Evolutionary conservation across 2,329 filamentous ascomycete species (phyloP).

Genomic region (Microcera coccophila): DNA sequence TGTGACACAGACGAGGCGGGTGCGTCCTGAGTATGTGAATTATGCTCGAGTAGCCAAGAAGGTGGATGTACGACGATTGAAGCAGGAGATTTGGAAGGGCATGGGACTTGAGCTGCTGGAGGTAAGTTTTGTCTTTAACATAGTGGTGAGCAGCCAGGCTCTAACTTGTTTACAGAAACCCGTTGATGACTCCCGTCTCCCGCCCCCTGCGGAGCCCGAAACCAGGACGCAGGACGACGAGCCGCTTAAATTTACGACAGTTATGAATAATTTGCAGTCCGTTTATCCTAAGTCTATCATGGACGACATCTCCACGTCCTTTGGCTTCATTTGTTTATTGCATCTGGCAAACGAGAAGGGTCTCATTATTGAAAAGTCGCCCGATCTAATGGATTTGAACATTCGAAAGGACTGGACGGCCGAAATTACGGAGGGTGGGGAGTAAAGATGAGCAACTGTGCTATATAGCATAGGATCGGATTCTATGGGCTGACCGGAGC

Average conservation of each 20-base stretch:
- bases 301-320: constrained; percentile 90
- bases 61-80: constrained; percentile 64
- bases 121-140: constrained; percentile 36
- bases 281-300: constrained; percentile 85
- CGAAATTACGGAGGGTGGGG: constrained; percentile 46
- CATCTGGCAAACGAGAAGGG: constrained; percentile 94
- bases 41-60: constrained; percentile 69
- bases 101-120: constrained; percentile 54
- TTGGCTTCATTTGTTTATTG: constrained; percentile 88
- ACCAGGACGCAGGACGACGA: constrained; percentile 31
- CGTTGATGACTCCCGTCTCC: constrained; percentile 13
- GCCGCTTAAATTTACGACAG: constrained; percentile 78
- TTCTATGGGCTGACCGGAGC: not conserved
- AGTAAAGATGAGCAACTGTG: constrained; percentile 19
- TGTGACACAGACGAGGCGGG: constrained; percentile 59
- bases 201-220: constrained; percentile 30
- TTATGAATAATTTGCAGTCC: constrained; percentile 83
- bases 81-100: constrained; percentile 67
- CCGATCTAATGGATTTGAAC: constrained; percentile 55
- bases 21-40: constrained; percentile 66
- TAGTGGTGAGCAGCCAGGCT: not conserved
- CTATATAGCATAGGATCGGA: not conserved
- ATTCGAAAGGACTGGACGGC: constrained; percentile 62
- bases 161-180: constrained; percentile 17
- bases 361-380: constrained; percentile 65